Evolutionary conservation across 257 asterid species (phyloP).

Genomic region (Echium plantagineum): DNA sequence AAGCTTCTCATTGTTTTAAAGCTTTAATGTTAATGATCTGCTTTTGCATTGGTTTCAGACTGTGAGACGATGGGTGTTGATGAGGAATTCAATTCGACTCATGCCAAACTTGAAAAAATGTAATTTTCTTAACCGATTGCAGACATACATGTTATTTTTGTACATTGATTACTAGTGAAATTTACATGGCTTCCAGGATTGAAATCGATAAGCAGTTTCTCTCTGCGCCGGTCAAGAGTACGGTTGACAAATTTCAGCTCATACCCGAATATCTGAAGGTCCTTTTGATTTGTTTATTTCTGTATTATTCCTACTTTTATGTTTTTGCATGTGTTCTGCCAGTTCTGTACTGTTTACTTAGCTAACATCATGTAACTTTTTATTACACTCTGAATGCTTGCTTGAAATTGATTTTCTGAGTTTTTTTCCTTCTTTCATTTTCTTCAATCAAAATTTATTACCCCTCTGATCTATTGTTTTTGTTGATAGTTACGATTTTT

Average conservation of each 20-base stretch:
- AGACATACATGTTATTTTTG: background rate
- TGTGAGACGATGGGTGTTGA: background rate
- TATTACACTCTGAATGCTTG: background rate
- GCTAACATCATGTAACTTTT: background rate
- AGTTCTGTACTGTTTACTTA: background rate
- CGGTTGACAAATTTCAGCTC: constrained; percentile 68
- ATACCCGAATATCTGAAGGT: constrained; percentile 85
- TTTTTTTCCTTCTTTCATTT: too few relatives aligned
- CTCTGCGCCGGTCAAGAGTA: constrained; percentile 49
- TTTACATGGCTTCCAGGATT: constrained; percentile 7
- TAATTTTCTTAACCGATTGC: too few relatives aligned
- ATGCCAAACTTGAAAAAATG: background rate
- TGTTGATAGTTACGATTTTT: too few relatives aligned
- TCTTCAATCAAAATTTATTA: too few relatives aligned
- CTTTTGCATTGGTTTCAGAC: too few relatives aligned
- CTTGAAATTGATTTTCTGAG: background rate
- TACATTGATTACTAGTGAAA: background rate
- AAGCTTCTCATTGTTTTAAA: too few relatives aligned
- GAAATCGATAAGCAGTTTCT: constrained; percentile 49
- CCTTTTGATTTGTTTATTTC: background rate
- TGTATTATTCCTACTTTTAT: background rate
- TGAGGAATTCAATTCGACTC: background rate
- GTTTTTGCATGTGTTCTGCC: background rate
- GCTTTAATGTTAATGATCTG: too few relatives aligned
- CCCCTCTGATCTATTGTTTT: too few relatives aligned